phyloP scores from a whole-genome alignment of 2,329 filamentous ascomycete species.

The Clonostachys solani region DNA sequence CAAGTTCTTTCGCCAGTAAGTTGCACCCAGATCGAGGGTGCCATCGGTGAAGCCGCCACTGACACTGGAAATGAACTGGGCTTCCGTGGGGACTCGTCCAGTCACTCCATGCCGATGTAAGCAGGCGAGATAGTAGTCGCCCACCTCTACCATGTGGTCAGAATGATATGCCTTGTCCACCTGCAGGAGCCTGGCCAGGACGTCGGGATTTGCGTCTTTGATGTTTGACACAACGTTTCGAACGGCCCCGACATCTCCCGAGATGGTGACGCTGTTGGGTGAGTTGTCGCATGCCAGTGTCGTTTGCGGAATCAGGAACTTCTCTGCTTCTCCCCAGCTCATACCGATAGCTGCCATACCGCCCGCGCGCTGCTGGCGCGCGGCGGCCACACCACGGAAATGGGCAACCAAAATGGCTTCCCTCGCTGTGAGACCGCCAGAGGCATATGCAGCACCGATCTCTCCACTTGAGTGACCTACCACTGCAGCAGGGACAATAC shows the following conservation, averaged over 20 bases:
- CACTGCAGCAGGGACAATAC: conserved; percentile 20
- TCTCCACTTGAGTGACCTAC: conserved; percentile 35
- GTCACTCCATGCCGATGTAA: too few relatives aligned
- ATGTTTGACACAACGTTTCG: conserved; percentile 12
- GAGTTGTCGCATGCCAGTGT: not conserved
- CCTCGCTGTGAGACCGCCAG: conserved; percentile 16
- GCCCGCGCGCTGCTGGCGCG: conserved; percentile 6
- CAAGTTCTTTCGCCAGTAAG: conserved; percentile 15
- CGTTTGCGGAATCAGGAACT: conserved; percentile 14
- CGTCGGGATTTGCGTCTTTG: conserved; percentile 9
- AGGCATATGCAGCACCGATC: conserved; percentile 33
- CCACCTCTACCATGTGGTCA: conserved; percentile 23
- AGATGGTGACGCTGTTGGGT: not conserved
- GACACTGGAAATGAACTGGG: too few relatives aligned
- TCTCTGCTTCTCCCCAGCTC: conserved; percentile 19
- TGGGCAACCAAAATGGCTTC: conserved; percentile 1
- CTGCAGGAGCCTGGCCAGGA: conserved; percentile 22
- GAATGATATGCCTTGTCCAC: conserved; percentile 30
- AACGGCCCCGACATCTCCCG: not conserved
- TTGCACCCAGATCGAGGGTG: not conserved
- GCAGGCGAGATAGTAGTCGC: not conserved
- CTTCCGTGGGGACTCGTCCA: too few relatives aligned
- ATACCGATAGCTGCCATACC: conserved; percentile 5
- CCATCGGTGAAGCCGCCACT: too few relatives aligned
- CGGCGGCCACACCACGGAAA: conserved; percentile 7